These are phyloP conservation scores for Camellia granthamiana DNA, from an alignment of 148 eudicot species.

Conservation along the genomic window DNA sequence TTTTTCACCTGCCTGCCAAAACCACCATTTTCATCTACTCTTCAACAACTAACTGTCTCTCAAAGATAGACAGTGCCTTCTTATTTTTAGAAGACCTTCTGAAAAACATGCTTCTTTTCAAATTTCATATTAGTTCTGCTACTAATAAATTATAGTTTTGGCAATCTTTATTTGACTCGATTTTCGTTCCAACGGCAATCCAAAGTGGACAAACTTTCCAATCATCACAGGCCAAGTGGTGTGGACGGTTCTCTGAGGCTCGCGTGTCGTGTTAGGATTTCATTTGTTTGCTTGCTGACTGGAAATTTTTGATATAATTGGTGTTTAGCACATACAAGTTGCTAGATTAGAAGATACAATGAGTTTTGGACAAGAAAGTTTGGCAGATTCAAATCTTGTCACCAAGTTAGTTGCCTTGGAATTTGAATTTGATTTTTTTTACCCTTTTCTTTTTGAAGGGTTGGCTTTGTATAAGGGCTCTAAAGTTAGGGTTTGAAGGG, in stretches of 20 bases:
- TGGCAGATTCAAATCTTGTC: too few relatives aligned
- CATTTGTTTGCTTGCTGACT: constrained; percentile 3
- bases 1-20: constrained; percentile 17
- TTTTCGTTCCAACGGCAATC: neutral
- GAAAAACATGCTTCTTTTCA: constrained; percentile 9
- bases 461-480: neutral
- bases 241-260: neutral
- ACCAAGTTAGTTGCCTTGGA: too few relatives aligned
- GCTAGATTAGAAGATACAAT: neutral
- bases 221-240: neutral
- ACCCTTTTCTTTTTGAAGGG: neutral
- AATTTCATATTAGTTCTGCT: neutral
- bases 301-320: neutral
- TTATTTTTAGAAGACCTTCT: neutral
- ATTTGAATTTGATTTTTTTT: too few relatives aligned
- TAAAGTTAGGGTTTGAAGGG: neutral
- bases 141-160: neutral
- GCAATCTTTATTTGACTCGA: constrained; percentile 7
- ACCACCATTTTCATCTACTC: constrained; percentile 25
- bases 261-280: constrained; percentile 8
- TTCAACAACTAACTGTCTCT: constrained; percentile 30
- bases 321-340: too few relatives aligned
- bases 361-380: neutral
- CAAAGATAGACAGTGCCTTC: neutral
- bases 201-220: neutral